Base-by-base conservation (phyloP, 1,139 yeast species). In the Magnusiomyces magnusii region DNA sequence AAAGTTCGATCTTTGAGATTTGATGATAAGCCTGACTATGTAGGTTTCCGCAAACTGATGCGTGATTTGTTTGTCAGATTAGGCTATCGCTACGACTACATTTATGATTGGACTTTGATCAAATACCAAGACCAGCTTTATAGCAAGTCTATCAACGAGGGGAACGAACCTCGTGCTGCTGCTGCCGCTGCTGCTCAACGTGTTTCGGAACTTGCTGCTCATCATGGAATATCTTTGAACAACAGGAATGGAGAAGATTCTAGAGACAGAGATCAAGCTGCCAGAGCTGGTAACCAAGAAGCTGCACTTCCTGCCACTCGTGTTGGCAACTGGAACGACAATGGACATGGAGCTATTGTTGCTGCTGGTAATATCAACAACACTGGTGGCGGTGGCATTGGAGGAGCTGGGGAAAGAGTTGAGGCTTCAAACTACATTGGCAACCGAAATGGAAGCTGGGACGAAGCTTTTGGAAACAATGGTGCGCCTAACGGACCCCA, bases 81-180 rank as follows among this genome's bases (percentile, higher is more conserved):
- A 72, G 90, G 90, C 63, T 93, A 90, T 74, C 85, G 88, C 67
- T 93, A 92, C 73, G 99, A 93, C 75, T 93, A 91, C 74, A 85
- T 93, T 27, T 93, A 91, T 75, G 99, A 93, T 75, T 93, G 99
- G 99, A 92, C 98, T 41, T 83, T 92, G 69, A 86, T 88, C 76
- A 85, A 89, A 76, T 86, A 86, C 75, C 82, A 86, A 19, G 44
- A 75, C 83, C 85, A 74, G 79, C 84, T 66, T 70, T 77, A 68
- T 81, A 79, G 62, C 80, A 77, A 62, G 76, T 73, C 58, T 76
- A 72, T 56, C 62, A 52, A 47, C 56, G 57, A 56, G 59, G 57
- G 53, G 62, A 55, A n/a, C 55, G 51, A 47, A 5, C 51, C 31
- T 25, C 21, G 25, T 17, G 15, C 25, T 17, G 51, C 34, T 25